These are phyloP conservation scores for Pichia sp. DNA, from an alignment of 1,139 yeast species.

Conservation along the genomic window DNA sequence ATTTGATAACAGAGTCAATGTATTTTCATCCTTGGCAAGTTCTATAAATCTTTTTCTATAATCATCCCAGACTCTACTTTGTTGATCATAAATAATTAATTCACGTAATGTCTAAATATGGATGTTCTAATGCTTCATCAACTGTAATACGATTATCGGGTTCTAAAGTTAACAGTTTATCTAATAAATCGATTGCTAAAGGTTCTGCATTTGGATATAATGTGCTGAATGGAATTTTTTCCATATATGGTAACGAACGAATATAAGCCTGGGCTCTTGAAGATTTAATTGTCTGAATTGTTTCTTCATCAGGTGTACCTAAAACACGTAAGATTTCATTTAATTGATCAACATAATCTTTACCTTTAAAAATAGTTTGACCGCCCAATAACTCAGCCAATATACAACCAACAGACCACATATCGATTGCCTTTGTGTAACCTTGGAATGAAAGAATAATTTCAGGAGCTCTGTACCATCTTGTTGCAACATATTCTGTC, in stretches of 20 bases:
- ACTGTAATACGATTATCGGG: constrained; percentile 85
- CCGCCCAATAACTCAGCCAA: constrained; percentile 91
- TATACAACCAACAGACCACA: constrained; percentile 97
- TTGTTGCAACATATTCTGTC: constrained; percentile 95
- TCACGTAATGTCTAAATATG: constrained; percentile 57
- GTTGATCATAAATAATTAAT: constrained; percentile 25
- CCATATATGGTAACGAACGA: constrained; percentile 75
- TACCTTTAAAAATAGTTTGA: constrained; percentile 86
- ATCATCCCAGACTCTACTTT: constrained; percentile 17
- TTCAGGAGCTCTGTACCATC: constrained; percentile 99
- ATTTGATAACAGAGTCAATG: no score
- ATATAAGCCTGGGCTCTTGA: constrained; percentile 90
- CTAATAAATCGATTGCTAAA: constrained; percentile 75
- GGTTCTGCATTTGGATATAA: constrained; percentile 84
- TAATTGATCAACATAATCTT: constrained; percentile 92
- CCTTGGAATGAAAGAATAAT: constrained; percentile 90
- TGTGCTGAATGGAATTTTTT: constrained; percentile 67
- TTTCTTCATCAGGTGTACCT: constrained; percentile 88
- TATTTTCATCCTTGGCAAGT: no score
- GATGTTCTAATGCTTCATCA: constrained; percentile 83
- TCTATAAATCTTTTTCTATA: constrained; percentile 16
- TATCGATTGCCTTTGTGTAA: constrained; percentile 91
- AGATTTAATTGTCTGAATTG: constrained; percentile 78
- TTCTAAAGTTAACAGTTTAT: constrained; percentile 78
- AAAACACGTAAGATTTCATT: constrained; percentile 78